These are phyloP conservation scores for Cryptosporidium meleagridis DNA, from an alignment of 169 alveolate genomes.

Conservation along the genomic window DNA sequence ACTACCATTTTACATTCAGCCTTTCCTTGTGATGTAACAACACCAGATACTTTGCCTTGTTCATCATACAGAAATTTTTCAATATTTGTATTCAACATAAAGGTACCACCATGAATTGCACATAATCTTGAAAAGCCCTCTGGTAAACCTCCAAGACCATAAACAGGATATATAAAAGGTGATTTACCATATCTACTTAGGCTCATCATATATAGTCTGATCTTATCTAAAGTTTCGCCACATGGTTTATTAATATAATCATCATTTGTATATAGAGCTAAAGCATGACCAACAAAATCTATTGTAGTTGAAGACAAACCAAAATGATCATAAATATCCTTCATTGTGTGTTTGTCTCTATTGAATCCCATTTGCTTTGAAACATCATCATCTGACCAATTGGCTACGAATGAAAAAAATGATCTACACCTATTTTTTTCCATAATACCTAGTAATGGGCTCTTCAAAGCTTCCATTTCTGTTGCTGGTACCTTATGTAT, in stretches of 20 bases:
- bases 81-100: conserved; percentile 94
- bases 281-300: conserved; percentile 98
- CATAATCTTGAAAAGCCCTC: conserved; percentile 96
- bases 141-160: conserved; percentile 98
- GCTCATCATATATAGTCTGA: conserved; percentile 93
- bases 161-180: conserved; percentile 98
- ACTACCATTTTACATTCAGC: conserved; percentile 93
- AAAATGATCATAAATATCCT: conserved; percentile 88
- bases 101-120: conserved; percentile 97
- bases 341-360: conserved; percentile 87
- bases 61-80: conserved; percentile 91
- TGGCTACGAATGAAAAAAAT: conserved; percentile 92
- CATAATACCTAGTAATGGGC: conserved; percentile 95
- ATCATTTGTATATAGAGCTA: conserved; percentile 95
- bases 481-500: conserved; percentile 99
- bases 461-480: conserved; percentile 95
- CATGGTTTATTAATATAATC: conserved; percentile 91
- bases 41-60: conserved; percentile 92
- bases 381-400: conserved; percentile 87
- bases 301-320: conserved; percentile 95
- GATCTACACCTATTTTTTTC: conserved; percentile 97
- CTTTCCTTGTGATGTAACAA: conserved; percentile 90
- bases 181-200: conserved; percentile 95
- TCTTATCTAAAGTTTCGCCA: conserved; percentile 90
- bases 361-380: conserved; percentile 92